Conservation (phyloP, 2,329 filamentous ascomycete species). For the Fusarium bulbicola region DNA sequence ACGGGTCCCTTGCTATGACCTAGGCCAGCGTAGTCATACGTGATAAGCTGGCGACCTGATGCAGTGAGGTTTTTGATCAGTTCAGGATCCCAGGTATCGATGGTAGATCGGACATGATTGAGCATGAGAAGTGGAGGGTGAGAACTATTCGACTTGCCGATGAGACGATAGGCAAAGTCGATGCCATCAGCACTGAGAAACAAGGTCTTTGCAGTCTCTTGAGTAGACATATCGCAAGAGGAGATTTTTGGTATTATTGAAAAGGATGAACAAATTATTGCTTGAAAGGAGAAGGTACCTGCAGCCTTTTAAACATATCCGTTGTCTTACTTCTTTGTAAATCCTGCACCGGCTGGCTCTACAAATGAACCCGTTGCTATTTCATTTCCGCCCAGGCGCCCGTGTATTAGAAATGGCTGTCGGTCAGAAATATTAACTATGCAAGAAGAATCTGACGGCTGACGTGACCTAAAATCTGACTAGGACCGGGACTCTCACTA, state of each 20-base stretch:
- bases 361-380: no score
- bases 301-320: no score
- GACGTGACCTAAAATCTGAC: no score
- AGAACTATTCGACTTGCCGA: background rate
- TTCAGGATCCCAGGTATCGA: background rate
- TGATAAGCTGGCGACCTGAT: background rate
- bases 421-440: no score
- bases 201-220: background rate
- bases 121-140: background rate
- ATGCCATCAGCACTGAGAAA: background rate
- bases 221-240: background rate
- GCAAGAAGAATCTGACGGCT: no score
- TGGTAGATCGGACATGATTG: background rate
- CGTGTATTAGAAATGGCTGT: no score
- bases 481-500: background rate
- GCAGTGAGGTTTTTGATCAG: background rate
- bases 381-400: no score
- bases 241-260: no score
- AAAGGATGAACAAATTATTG: no score
- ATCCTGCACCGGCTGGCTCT: no score
- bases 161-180: background rate
- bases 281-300: no score
- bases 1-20: background rate
- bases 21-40: background rate
- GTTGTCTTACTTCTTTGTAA: no score